These are phyloP conservation scores for Nepenthes mirabilis DNA, from an alignment of 148 eudicot species.

Conservation along the genomic window DNA sequence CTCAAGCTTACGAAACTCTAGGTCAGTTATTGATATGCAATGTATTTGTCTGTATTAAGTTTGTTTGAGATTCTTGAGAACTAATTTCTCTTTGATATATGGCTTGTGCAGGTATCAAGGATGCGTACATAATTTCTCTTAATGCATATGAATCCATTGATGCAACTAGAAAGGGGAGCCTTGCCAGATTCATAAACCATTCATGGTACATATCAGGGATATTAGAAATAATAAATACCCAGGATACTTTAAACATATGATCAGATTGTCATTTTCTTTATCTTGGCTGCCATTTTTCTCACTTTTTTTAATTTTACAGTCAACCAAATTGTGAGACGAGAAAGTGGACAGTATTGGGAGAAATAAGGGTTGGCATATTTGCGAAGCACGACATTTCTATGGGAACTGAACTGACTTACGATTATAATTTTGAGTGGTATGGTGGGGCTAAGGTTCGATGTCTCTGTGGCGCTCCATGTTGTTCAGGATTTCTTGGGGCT, in stretches of 20 bases:
- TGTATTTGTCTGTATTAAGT: neutral
- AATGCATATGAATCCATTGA: constrained; percentile 58
- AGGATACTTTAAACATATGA: neutral
- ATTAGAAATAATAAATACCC: no score
- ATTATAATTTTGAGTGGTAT: constrained; percentile 95
- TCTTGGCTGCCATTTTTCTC: constrained; percentile 3
- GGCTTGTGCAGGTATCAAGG: constrained; percentile 51
- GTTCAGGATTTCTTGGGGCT: constrained; percentile 85
- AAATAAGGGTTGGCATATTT: constrained; percentile 89
- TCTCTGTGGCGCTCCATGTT: constrained; percentile 80
- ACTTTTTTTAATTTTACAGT: constrained; percentile 27
- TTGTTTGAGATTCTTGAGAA: neutral
- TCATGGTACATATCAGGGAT: constrained; percentile 41
- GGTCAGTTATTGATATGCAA: constrained; percentile 25
- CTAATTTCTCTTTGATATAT: constrained; percentile 1
- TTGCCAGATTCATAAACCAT: constrained; percentile 90
- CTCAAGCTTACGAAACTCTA: constrained; percentile 74
- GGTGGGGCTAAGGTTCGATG: constrained; percentile 94
- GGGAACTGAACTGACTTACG: constrained; percentile 77
- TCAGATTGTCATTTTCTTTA: neutral
- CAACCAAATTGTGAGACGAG: constrained; percentile 93
- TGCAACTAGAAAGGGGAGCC: constrained; percentile 87
- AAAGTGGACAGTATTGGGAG: constrained; percentile 94
- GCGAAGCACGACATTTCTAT: constrained; percentile 69
- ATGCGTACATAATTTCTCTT: constrained; percentile 81